Evolutionary conservation across 148 eudicot genomes (phyloP).

Genomic region (Rhododendron williamsianum): DNA sequence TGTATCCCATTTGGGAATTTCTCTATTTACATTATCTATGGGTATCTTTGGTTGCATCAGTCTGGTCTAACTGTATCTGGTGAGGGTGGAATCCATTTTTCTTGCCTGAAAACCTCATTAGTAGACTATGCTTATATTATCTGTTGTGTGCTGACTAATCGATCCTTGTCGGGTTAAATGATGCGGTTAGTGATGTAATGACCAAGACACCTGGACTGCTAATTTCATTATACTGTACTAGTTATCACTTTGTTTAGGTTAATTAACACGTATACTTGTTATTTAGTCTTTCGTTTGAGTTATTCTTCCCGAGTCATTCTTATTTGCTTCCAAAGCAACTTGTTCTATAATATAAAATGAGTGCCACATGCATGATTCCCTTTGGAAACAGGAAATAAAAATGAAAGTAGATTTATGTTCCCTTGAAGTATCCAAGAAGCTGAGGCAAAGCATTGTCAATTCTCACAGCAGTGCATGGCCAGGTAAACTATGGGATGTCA

Average conservation of each 20-base stretch:
- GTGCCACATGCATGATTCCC: slow-evolving; percentile 9
- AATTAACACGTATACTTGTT: neutral
- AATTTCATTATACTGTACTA: neutral
- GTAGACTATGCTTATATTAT: neutral
- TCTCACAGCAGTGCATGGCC: neutral
- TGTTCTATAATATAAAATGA: neutral
- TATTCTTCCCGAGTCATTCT: neutral
- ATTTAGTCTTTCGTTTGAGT: neutral
- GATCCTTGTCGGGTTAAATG: neutral
- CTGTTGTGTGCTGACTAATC: neutral
- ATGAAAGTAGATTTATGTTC: neutral
- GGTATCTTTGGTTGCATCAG: no score
- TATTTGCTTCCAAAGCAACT: neutral
- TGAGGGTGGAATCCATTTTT: neutral
- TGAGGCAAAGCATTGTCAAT: slow-evolving; percentile 1
- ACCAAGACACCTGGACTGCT: neutral
- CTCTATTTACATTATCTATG: no score
- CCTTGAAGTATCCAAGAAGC: neutral
- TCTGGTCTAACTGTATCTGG: neutral
- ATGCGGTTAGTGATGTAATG: neutral
- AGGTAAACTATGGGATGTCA: neutral
- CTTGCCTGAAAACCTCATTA: neutral
- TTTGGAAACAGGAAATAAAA: neutral
- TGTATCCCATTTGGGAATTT: no score
- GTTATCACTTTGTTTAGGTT: neutral